Base-by-base conservation (phyloP, 257 asterid genomes). In the Solanum boliviense region DNA sequence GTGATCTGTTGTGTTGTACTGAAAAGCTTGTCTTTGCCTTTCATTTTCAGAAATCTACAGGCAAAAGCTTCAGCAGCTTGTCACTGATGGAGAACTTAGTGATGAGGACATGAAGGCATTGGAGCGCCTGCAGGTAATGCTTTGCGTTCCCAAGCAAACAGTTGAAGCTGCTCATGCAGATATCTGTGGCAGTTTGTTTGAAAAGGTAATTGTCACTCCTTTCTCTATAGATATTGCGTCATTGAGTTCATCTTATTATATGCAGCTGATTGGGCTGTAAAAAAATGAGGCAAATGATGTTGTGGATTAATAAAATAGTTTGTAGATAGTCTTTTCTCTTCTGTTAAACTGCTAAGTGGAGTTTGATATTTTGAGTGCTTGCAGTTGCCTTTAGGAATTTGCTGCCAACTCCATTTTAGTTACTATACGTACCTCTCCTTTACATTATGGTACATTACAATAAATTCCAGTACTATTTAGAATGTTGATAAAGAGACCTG, bases 151-250 rank as follows among this genome's bases (percentile, higher is more conserved):
- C 44, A 97, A 94, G 91, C 94, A 95, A 93, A 95, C 99, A 29
- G 98, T 96, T 70, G 99, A 97, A 91, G 93, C 95, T 85, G 98
- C 94, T 86, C 98, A 97, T 87, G 94, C 96, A 79, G 98, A 94
- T 91, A 96, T 97, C 71, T 97, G 99, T 88, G 99, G 99, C 87
- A 91, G 93, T 88, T 91, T 95, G 91, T 97, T 97, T 90, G 99
- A 97, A 91, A 97, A 96, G 99, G 99, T 97, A 89, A 65, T 23
- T 21, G 9, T 31, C 16, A 31, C 74, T 86, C 8, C 72, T 76
- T 78, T 34, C n/a, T 60, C 72, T 48, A 13, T 46, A 12, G 79
- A 71, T 36, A 16, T 36, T 38, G 79, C 16, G 56, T 67, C 29
- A 18, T 25, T 85, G 29, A 67, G 76, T 13, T 52, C 78, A 52